phyloP scores from a whole-genome alignment of 2,329 filamentous ascomycete genomes.

The Scopulariopsis brevicaulis region DNA sequence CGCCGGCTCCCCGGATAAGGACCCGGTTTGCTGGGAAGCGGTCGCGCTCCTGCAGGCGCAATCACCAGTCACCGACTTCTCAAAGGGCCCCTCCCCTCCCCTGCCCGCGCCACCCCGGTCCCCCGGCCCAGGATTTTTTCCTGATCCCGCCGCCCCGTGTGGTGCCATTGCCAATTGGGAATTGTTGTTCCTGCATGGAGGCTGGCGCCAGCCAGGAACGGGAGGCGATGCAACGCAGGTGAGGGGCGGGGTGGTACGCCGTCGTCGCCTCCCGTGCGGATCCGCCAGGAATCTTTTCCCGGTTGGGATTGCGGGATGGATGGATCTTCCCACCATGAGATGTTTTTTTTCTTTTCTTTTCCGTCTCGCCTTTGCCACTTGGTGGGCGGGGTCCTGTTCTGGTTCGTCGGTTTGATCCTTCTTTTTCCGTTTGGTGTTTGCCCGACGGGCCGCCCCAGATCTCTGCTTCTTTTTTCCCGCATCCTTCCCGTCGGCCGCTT shows the following conservation, averaged over 20 bases:
- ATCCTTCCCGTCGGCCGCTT: not conserved
- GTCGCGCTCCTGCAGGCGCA: not conserved
- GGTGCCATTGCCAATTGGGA: not conserved
- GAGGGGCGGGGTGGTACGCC: not conserved
- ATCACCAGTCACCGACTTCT: not conserved
- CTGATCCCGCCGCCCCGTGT: not conserved
- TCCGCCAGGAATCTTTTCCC: not conserved
- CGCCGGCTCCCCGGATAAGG: not conserved
- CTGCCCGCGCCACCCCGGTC: not conserved
- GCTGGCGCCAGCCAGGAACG: not conserved
- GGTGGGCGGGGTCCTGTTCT: not conserved
- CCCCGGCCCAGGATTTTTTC: not conserved
- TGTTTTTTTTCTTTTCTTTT: not conserved
- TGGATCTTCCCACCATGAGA: not conserved
- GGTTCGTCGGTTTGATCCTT: not conserved
- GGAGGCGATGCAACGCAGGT: not conserved
- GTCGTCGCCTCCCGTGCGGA: not conserved
- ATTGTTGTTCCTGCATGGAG: not conserved
- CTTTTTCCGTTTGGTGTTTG: not conserved
- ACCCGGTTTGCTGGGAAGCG: slow-evolving; percentile 4
- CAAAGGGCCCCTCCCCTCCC: not conserved
- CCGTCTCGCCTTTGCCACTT: not conserved
- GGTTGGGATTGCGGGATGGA: not conserved
- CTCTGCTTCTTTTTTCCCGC: not conserved
- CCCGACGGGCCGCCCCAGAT: not conserved